Base-by-base conservation (phyloP, 2,329 filamentous ascomycete species). In the Cucurbitaria berberidis region DNA sequence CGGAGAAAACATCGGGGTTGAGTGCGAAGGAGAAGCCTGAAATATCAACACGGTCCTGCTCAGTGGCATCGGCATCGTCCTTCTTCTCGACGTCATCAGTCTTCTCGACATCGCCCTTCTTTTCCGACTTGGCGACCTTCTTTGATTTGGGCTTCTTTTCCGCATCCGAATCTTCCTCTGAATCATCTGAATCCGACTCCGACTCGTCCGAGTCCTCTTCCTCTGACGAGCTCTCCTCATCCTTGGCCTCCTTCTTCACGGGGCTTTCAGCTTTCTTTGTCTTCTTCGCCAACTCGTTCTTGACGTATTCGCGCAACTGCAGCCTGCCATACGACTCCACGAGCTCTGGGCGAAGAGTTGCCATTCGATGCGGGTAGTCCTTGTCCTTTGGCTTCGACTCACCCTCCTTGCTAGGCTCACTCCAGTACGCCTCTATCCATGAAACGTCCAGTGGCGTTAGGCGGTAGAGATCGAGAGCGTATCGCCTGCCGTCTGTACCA, bases 1-100 rank as follows among this genome's bases (percentile, higher is more conserved):
- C 93, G 68, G 91, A 96, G 82, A 93, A 98, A 27, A 91, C 91
- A 75, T 99, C 95, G 5, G 95, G 93, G 78, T 99, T 99, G 46
- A 99, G 84, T 6, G 91, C 82, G 67, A 97, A 92, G 41, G 86
- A 83, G 81, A 98, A 99, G 66, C 89, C 86, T 38, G 91, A 90
- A 53, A 96, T 86, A 67, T 98, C 92, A 32, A 96, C 89, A 49
- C 88, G 86, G 59, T 90, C 88, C 67, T 86, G 83, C 55, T 80
- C 74, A 2, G 39, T n/a, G n/a, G 58, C 49, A 1, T 45, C 43
- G 16, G 36, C 45, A 18, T 48, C 36, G 3, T 30, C 51, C 24
- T 60, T 63, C 51, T 67, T 61, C 55, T 60, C 62, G 32, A 35
- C 51, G 13, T 56, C 44, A 30, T 41, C 52, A 54, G 62, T 59